Conservation (phyloP, 164 flowering plant species). For the Magnolia kwangsiensis region DNA sequence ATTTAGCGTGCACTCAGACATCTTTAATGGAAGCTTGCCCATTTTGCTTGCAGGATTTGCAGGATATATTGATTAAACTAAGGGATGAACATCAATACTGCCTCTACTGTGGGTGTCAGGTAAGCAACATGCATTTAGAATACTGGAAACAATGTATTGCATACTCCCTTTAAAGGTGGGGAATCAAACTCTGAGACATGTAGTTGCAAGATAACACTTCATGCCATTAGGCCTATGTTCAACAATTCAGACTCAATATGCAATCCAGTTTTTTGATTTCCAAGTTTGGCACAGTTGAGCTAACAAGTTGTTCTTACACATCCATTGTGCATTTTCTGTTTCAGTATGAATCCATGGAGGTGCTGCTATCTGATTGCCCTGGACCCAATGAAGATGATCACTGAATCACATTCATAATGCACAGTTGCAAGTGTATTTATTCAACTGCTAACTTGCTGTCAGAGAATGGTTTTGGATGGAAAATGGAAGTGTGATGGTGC, state of each 20-base stretch:
- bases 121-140: slow-evolving; percentile 20
- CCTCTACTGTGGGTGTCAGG: slow-evolving; percentile 95
- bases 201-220: neutral
- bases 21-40: neutral
- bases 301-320: neutral
- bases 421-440: neutral
- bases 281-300: neutral
- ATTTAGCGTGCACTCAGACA: neutral
- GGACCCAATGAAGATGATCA: slow-evolving; percentile 88
- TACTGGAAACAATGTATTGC: neutral
- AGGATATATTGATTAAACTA: slow-evolving; percentile 62
- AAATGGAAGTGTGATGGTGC: too few species aligned
- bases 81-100: slow-evolving; percentile 77
- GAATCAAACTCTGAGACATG: too few species aligned
- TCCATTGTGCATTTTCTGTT: slow-evolving; percentile 9
- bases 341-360: slow-evolving; percentile 83
- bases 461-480: too few species aligned
- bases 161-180: neutral
- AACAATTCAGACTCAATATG: neutral
- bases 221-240: neutral
- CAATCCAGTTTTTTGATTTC: neutral
- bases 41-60: slow-evolving; percentile 67
- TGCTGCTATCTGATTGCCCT: slow-evolving; percentile 69
- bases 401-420: slow-evolving; percentile 20
- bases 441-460: neutral